Evolutionary conservation across 352 stramenopile species (phyloP), one percentile per base, ranked within the genome.

Genomic region (Phytophthora vignae): DNA sequence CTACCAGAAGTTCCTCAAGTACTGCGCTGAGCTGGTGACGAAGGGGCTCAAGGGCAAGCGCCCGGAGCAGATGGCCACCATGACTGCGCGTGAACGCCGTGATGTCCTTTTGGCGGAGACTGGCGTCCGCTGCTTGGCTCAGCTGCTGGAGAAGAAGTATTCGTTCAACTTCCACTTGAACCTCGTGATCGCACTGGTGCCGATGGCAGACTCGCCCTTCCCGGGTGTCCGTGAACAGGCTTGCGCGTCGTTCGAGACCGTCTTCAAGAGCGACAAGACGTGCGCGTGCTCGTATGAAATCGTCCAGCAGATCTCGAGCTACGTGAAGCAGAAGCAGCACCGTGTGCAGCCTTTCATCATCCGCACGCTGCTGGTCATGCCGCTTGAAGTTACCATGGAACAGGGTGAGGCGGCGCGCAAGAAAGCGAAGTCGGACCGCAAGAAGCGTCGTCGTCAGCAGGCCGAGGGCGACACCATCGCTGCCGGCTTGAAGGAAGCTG

Each of bases 401-500:
- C 85, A 92, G 66, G 90, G 90, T 38, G 88, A 96, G 27, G 68
- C 76, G 14, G 90, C 90, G 53, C 87, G 88, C 12, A 94, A 92
- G 69, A 86, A 89, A 42, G 87, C 87, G 59, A 96, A 95, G 74
- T 82, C 82, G 25, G 87, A 95, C 55, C 90, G 90, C 19, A 95
- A 96, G 74, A 95, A 94, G 68, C 89, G 89, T 44, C 87, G 88
- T 46, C 85, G 88, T 44, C 82, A 86, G 52, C 85, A 95, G 70
- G 82, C 83, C 44, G 74, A 91, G 3, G 90, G 90, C 21, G 90
- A 96, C 48, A 82, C 69, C 17, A 98, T 99, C 72, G 93, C 96
- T 40, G 77, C 88, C 1, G 95, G 97, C 33, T 81, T 99, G 21
- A 98, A 98, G 74, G 97, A 99, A 71, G 93, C 96, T 22, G 95